Conservation (phyloP, 1,139 yeast genomes). For the Hansenula sp. region DNA sequence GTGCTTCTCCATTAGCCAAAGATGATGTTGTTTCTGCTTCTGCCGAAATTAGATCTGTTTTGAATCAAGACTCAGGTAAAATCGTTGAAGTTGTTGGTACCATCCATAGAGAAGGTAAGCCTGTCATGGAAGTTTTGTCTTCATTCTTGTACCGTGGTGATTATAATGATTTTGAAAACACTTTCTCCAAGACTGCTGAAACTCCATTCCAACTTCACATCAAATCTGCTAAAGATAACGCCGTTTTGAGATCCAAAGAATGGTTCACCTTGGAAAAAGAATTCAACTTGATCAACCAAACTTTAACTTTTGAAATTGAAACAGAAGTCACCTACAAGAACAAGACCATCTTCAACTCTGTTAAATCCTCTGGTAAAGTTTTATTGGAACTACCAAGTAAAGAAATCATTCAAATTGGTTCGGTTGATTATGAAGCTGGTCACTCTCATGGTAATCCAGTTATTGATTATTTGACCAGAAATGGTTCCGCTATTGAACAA, state of each 20-base stretch:
- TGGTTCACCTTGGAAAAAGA: slow-evolving; percentile 89
- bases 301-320: slow-evolving; percentile 85
- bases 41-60: slow-evolving; percentile 85
- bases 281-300: slow-evolving; percentile 70
- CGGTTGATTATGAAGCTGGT: slow-evolving; percentile 87
- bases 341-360: slow-evolving; percentile 72
- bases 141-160: slow-evolving; percentile 96
- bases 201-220: slow-evolving; percentile 80
- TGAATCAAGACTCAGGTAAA: slow-evolving; percentile 91
- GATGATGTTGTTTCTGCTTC: slow-evolving; percentile 82
- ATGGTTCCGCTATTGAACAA: slow-evolving; percentile 92
- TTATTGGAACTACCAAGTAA: slow-evolving; percentile 88
- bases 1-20: slow-evolving; percentile 83
- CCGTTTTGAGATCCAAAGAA: slow-evolving; percentile 91
- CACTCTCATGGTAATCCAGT: slow-evolving; percentile 97
- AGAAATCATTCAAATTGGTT: slow-evolving; percentile 85
- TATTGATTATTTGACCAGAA: slow-evolving; percentile 85
- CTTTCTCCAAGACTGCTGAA: slow-evolving; percentile 86
- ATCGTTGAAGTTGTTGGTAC: slow-evolving; percentile 95
- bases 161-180: slow-evolving; percentile 82
- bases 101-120: slow-evolving; percentile 66
- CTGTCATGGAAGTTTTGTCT: slow-evolving; percentile 93
- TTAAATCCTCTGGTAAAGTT: slow-evolving; percentile 81
- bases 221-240: slow-evolving; percentile 80
- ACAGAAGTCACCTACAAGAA: slow-evolving; percentile 80